Evolutionary conservation across 768 basidiomycete species (phyloP).

Genomic region (Trametes meyenii): DNA sequence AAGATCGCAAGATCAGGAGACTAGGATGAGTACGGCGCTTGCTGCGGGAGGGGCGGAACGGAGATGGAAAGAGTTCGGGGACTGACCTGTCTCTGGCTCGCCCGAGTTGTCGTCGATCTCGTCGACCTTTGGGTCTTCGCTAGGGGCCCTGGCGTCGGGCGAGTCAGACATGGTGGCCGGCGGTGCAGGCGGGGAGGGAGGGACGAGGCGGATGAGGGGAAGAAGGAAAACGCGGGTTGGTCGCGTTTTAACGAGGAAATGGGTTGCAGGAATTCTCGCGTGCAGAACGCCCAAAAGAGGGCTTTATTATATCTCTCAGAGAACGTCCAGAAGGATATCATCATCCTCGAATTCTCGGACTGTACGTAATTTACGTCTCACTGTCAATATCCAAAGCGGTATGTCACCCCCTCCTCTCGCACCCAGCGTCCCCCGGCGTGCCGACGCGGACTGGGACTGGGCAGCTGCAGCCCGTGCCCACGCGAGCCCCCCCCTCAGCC

Average conservation of each 20-base stretch:
- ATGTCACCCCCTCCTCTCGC: conserved; percentile 19
- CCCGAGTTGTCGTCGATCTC: conserved; percentile 55
- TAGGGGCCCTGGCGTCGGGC: conserved; percentile 54
- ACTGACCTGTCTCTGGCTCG: conserved; percentile 37
- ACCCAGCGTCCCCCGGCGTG: conserved; percentile 11
- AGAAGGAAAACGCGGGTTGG: conserved; percentile 61
- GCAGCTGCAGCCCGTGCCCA: not conserved
- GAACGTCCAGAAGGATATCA: conserved; percentile 30
- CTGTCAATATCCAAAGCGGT: conserved; percentile 11
- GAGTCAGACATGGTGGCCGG: conserved; percentile 61
- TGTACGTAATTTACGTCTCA: conserved; percentile 55
- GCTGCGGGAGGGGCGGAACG: conserved; percentile 24
- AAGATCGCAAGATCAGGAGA: conserved; percentile 34
- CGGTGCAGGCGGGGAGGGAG: conserved; percentile 33
- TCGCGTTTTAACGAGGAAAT: conserved; percentile 79
- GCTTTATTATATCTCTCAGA: conserved; percentile 46
- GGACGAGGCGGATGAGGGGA: conserved; percentile 41
- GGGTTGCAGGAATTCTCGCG: conserved; percentile 72
- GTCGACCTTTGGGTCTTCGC: conserved; percentile 57
- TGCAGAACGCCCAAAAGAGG: conserved; percentile 60
- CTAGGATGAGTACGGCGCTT: conserved; percentile 28
- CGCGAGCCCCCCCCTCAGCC: not conserved
- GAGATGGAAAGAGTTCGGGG: conserved; percentile 28
- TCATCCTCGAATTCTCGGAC: conserved; percentile 26
- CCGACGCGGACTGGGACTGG: not conserved